Percentiles rank a stretch among this genome's conserved stretches.
Conservation (phyloP, 1,284 basidiomycete genomes). For the Kalmanozyma brasiliensis region DNA sequence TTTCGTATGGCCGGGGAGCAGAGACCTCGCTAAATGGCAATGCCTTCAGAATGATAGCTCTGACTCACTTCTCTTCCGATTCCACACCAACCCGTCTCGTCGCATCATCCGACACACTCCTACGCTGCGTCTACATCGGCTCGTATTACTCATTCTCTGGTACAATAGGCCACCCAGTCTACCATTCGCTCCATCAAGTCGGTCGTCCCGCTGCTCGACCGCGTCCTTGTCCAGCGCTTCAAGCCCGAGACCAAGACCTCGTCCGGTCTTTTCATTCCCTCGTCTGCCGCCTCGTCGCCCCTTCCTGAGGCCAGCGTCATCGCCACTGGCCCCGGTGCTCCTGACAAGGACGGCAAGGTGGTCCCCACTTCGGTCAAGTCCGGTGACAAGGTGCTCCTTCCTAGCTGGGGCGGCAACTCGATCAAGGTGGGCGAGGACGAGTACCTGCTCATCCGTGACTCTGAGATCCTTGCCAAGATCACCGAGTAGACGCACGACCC, state of each 20-base stretch:
- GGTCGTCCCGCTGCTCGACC: conserved; percentile 90
- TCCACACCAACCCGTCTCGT: background rate
- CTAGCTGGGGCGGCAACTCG: conserved; percentile 92
- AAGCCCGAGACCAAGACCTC: conserved; percentile 76
- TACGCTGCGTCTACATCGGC: background rate
- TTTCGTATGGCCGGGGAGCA: too few relatives aligned
- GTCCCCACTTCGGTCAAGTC: conserved; percentile 83
- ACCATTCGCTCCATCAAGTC: conserved; percentile 81
- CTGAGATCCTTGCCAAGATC: conserved; percentile 96
- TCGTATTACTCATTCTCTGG: background rate
- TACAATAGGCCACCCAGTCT: conserved; percentile 47
- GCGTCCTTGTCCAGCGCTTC: conserved; percentile 95
- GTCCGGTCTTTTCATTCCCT: conserved; percentile 88
- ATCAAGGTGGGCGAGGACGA: conserved; percentile 99
- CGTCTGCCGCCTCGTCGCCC: conserved; percentile 81
- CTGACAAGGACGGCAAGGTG: conserved; percentile 82
- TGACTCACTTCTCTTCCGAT: background rate
- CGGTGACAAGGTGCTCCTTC: conserved; percentile 91
- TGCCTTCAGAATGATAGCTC: background rate
- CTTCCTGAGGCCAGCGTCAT: conserved; percentile 97
- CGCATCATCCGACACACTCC: conserved; percentile 8
- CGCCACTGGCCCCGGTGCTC: conserved; percentile 91
- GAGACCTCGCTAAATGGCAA: too few relatives aligned
- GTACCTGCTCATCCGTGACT: conserved; percentile 93
- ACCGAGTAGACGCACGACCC: conserved; percentile 77